A percentile compares a stretch with the other conserved stretches of the same genome.
Conservation (phyloP, 78 protist species). For the Capsaspora owczarzaki region DNA sequence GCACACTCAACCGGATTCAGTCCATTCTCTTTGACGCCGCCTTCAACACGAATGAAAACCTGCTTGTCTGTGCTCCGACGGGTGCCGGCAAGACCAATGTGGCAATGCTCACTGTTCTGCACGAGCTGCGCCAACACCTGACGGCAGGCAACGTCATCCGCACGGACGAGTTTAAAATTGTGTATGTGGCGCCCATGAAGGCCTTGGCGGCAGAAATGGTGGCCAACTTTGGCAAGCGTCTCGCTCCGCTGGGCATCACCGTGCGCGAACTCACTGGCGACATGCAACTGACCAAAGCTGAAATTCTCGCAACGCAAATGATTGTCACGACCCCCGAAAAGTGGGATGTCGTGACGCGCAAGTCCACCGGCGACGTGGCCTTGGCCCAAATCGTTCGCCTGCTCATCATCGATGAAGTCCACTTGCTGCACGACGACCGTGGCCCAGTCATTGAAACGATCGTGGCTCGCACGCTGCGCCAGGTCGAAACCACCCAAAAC, state of each 20-base stretch:
- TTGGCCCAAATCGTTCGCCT: conserved; percentile 51
- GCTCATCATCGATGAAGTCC: conserved; percentile 97
- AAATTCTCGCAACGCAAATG: conserved; percentile 68
- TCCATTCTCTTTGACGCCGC: conserved; percentile 64
- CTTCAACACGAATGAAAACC: conserved; percentile 75
- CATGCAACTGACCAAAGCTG: conserved; percentile 91
- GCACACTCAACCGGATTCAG: conserved; percentile 46
- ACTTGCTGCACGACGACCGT: conserved; percentile 94
- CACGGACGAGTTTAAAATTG: conserved; percentile 82
- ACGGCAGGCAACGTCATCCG: conserved; percentile 10
- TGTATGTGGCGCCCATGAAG: conserved; percentile 99
- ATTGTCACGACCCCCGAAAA: conserved; percentile 99
- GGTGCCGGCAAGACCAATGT: conserved; percentile 84
- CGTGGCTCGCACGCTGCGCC: conserved; percentile 50
- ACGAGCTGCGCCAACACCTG: conserved; percentile 42
- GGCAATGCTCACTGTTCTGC: conserved; percentile 56
- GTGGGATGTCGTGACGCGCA: conserved; percentile 98
- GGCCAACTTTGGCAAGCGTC: conserved; percentile 43
- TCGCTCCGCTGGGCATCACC: conserved; percentile 67
- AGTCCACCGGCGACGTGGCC: conserved; percentile 72
- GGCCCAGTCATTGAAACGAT: conserved; percentile 93
- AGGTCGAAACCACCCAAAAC: conserved; percentile 85
- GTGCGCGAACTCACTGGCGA: conserved; percentile 97
- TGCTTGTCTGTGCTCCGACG: conserved; percentile 96
- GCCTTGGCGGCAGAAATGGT: conserved; percentile 96